Evolutionary conservation across 2,329 filamentous ascomycete species (phyloP).

Genomic region (Penicillium paneum): DNA sequence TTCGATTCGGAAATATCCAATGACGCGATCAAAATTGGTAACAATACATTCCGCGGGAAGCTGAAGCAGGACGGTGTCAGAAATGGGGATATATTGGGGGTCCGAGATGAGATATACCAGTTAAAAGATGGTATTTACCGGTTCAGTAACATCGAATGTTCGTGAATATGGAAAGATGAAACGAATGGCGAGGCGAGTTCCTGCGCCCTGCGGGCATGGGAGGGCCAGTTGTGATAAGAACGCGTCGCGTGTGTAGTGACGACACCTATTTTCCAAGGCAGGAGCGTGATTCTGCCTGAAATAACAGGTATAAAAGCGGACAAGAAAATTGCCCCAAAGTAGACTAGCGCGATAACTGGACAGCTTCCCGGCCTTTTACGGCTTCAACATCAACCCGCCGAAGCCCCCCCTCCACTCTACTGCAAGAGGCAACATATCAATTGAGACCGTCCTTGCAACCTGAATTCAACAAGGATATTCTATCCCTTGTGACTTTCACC

Average conservation of each 20-base stretch:
- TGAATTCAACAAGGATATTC: slow-evolving; percentile 12
- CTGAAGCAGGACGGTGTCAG: slow-evolving; percentile 17
- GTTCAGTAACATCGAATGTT: background rate
- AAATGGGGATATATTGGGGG: background rate
- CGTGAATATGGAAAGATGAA: slow-evolving; percentile 5
- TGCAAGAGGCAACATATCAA: slow-evolving; percentile 26
- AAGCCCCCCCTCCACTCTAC: slow-evolving; percentile 30
- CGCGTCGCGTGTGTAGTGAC: slow-evolving; percentile 32
- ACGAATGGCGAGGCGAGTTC: slow-evolving; percentile 17
- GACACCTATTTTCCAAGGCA: slow-evolving; percentile 25
- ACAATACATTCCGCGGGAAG: slow-evolving; percentile 26
- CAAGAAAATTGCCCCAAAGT: slow-evolving; percentile 24
- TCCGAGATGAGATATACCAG: background rate
- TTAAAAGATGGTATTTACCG: background rate
- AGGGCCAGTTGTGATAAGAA: slow-evolving; percentile 20
- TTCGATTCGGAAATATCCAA: slow-evolving; percentile 18
- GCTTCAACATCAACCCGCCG: slow-evolving; percentile 37
- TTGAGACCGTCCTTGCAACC: slow-evolving; percentile 21
- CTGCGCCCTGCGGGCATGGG: slow-evolving; percentile 7
- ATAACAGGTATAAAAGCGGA: slow-evolving; percentile 27
- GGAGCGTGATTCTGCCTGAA: slow-evolving; percentile 13
- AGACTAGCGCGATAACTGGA: slow-evolving; percentile 31
- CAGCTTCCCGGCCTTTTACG: slow-evolving; percentile 38
- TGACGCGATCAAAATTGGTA: slow-evolving; percentile 17
- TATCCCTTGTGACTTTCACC: slow-evolving; percentile 5